Evolutionary conservation across 768 basidiomycete genomes (phyloP).

Genomic region (Rhodotorula taiwanensis): DNA sequence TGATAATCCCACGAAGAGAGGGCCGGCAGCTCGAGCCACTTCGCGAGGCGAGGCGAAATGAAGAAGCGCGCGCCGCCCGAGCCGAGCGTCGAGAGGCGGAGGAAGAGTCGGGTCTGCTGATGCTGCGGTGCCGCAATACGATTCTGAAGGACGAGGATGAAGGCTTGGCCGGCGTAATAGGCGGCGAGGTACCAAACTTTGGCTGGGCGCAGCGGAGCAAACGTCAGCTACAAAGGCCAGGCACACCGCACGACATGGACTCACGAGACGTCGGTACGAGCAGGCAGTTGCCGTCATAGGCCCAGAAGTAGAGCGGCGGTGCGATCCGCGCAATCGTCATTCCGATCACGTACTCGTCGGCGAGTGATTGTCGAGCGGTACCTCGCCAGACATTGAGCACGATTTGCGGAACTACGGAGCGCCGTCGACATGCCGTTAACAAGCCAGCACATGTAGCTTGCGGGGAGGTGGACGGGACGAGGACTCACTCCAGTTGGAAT

Average conservation of each 20-base stretch:
- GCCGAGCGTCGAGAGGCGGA: neutral
- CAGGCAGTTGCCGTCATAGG: constrained; percentile 36
- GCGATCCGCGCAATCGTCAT: constrained; percentile 36
- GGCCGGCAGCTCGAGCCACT: constrained; percentile 12
- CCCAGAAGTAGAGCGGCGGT: constrained; percentile 40
- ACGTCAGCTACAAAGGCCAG: neutral
- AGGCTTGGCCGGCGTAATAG: constrained; percentile 32
- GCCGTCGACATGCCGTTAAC: too few relatives aligned
- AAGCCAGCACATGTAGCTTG: too few relatives aligned
- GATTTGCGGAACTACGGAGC: constrained; percentile 38
- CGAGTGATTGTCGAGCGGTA: constrained; percentile 30
- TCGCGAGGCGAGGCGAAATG: constrained; percentile 16
- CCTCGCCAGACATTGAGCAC: constrained; percentile 38
- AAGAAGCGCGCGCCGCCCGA: constrained; percentile 36
- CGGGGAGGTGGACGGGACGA: neutral
- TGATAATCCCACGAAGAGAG: constrained; percentile 37
- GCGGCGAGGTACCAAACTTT: constrained; percentile 35
- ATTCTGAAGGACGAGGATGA: constrained; percentile 34
- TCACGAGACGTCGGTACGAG: constrained; percentile 32
- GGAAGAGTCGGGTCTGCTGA: too few relatives aligned
- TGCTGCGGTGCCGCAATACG: too few relatives aligned
- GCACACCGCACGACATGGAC: constrained; percentile 1
- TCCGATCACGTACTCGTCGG: constrained; percentile 36
- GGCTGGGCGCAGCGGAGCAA: neutral
- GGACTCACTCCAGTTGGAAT: constrained; percentile 37